These are phyloP conservation scores for Kwoniella sp. DNA, from an alignment of 768 basidiomycete genomes.

Conservation along the genomic window DNA sequence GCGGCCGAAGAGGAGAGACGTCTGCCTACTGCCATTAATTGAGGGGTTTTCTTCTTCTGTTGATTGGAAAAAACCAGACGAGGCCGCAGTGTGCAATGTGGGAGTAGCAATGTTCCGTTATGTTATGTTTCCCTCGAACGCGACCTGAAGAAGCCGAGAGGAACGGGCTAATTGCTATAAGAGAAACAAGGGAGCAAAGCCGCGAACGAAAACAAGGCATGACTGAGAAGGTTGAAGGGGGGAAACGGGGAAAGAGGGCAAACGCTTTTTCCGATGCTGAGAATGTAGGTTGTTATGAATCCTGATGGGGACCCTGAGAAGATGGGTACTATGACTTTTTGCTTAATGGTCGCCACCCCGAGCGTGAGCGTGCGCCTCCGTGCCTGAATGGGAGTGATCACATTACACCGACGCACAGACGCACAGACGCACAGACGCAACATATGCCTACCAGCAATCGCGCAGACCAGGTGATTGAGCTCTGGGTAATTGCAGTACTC, in stretches of 20 bases:
- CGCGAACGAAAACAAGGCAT: neutral
- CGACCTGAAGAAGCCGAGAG: conserved; percentile 1
- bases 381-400: too few relatives aligned
- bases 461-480: too few relatives aligned
- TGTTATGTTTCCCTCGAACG: neutral
- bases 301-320: neutral
- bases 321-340: too few relatives aligned
- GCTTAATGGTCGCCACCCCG: too few relatives aligned
- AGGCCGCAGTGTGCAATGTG: neutral
- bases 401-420: too few relatives aligned
- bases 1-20: neutral
- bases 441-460: too few relatives aligned
- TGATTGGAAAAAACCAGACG: neutral
- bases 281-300: neutral
- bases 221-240: too few relatives aligned
- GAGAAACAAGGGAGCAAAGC: neutral
- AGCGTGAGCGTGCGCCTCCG: neutral
- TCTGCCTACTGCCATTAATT: neutral
- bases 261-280: neutral
- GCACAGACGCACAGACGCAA: too few relatives aligned
- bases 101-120: neutral
- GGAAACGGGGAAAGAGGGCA: neutral
- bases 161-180: neutral
- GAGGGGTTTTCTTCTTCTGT: too few relatives aligned
- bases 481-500: too few relatives aligned